phyloP scores from a whole-genome alignment of 768 basidiomycete genomes.

The Termitomyces sp. region DNA sequence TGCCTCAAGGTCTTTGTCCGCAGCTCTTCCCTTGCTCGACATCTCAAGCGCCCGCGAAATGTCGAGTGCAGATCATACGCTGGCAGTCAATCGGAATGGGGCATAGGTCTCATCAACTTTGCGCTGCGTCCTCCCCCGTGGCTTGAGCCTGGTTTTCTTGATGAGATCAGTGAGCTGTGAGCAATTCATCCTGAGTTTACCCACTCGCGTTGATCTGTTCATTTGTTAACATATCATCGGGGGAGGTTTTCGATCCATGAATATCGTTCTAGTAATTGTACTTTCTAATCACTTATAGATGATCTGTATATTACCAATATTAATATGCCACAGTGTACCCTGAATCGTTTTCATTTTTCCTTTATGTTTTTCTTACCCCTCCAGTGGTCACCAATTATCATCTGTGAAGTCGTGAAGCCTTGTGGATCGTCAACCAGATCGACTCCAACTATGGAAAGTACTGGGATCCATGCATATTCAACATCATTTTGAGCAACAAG shows the following conservation, averaged over 20 bases:
- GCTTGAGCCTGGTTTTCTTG: conserved; percentile 17
- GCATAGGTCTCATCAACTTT: conserved; percentile 16
- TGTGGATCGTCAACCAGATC: no score
- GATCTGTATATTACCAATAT: not conserved
- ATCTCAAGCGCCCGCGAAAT: conserved; percentile 17
- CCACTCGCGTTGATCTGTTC: not conserved
- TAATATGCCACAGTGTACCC: not conserved
- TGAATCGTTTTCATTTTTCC: not conserved
- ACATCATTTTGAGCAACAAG: no score
- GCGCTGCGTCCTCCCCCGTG: conserved; percentile 16
- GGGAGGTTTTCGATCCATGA: not conserved
- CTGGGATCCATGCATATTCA: no score
- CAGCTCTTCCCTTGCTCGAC: conserved; percentile 20
- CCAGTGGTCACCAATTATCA: no score
- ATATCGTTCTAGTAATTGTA: not conserved
- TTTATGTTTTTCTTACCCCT: no score
- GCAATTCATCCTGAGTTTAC: not conserved
- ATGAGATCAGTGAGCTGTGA: conserved; percentile 12
- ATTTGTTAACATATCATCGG: not conserved
- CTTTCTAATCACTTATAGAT: not conserved
- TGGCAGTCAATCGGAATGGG: conserved; percentile 15
- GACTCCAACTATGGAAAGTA: no score
- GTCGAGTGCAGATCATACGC: conserved; percentile 12
- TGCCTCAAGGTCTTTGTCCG: conserved; percentile 19
- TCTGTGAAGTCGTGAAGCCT: no score